Base-by-base conservation (phyloP, 192 early-diverging fungal species). In the Entophlyctis luteolus region DNA sequence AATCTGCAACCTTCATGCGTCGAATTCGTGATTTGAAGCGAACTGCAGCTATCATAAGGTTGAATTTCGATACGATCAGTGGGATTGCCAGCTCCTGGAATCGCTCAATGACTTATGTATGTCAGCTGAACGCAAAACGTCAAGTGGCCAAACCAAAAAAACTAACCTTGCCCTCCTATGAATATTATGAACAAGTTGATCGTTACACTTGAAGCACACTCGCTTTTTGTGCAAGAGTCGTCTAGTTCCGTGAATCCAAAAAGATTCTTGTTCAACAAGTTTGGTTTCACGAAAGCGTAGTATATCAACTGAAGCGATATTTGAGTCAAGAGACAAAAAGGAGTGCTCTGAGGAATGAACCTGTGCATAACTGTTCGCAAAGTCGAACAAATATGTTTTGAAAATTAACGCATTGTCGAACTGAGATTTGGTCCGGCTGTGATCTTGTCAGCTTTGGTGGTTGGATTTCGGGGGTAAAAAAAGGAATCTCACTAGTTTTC, bases 311-410 rank as follows among this genome's bases (percentile, higher is more conserved):
- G 32, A 5, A 60, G 28, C 1, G 14, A 29, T 0, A 29, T 48
- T 5, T n/a, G 32, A 49, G 8, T 32, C 12, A 46, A 10, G 16
- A 48, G 27, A 22, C 14, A 14, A 56, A 14, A 18, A 22, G 27
- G 10, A 14, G 50, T 8, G 12, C 10, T 8, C 22, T 8, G 0
- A 34, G 18, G 23, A 34, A 12, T 31, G 35, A 6, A 87, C 49
- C n/a, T 78, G 66, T 20, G 83, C 76, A 67, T 84, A 87, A 59
- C 76, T 83, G 66, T 84, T 83, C 48, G 84, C 62, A 55, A 87
- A 86, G 33, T 82, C 79, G 54, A 87, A 84, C 10, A 86, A 48
- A 60, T 73, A 86, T 4, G 71, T 69, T 59, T 86, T 86, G 50
- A 81, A 28, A 45, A 85, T 87, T 22, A 85, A 72, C 0, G 84